A percentile compares a stretch with the other conserved stretches of the same genome.
phyloP scores from a whole-genome alignment of 225 moss, liverwort and hornwort species.

The Ulota crispa region DNA sequence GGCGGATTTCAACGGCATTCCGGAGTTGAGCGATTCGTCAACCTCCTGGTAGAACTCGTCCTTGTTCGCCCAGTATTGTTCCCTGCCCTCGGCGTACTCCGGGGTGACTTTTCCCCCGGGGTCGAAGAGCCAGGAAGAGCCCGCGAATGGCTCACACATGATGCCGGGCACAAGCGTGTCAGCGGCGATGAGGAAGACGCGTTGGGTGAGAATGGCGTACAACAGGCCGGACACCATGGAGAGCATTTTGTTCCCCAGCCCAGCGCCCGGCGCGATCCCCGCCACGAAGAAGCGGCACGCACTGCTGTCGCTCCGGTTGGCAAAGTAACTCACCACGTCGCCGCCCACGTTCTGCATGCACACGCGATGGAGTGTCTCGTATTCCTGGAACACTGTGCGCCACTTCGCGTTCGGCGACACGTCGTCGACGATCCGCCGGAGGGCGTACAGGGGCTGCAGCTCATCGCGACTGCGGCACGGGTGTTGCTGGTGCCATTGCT shows the following conservation, averaged over 20 bases:
- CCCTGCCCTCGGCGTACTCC: slow-evolving; percentile 39
- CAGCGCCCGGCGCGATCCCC: slow-evolving; percentile 59
- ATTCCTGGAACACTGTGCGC: slow-evolving; percentile 55
- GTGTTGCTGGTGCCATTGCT: slow-evolving; percentile 52
- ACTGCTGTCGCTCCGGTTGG: slow-evolving; percentile 27
- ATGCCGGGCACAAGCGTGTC: slow-evolving; percentile 45
- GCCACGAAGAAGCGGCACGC: slow-evolving; percentile 70
- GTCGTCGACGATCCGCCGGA: slow-evolving; percentile 55
- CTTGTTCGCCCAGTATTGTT: slow-evolving; percentile 43
- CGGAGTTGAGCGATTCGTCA: slow-evolving; percentile 15
- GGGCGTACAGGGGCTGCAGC: slow-evolving; percentile 50
- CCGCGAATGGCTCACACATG: slow-evolving; percentile 54
- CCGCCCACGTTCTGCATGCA: slow-evolving; percentile 52
- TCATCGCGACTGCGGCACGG: slow-evolving; percentile 69
- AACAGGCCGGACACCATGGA: slow-evolving; percentile 43
- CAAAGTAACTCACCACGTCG: slow-evolving; percentile 51
- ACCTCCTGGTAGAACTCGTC: slow-evolving; percentile 54
- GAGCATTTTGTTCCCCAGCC: slow-evolving; percentile 73
- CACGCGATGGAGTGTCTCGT: slow-evolving; percentile 70
- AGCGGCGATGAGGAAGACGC: slow-evolving; percentile 45
- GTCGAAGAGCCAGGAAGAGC: slow-evolving; percentile 52
- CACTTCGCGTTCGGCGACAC: slow-evolving; percentile 55
- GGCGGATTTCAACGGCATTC: slow-evolving; percentile 21
- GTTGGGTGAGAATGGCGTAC: slow-evolving; percentile 51
- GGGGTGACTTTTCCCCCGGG: slow-evolving; percentile 42